Base-by-base conservation (phyloP, 352 stramenopile species). In the Phytophthora cactorum region DNA sequence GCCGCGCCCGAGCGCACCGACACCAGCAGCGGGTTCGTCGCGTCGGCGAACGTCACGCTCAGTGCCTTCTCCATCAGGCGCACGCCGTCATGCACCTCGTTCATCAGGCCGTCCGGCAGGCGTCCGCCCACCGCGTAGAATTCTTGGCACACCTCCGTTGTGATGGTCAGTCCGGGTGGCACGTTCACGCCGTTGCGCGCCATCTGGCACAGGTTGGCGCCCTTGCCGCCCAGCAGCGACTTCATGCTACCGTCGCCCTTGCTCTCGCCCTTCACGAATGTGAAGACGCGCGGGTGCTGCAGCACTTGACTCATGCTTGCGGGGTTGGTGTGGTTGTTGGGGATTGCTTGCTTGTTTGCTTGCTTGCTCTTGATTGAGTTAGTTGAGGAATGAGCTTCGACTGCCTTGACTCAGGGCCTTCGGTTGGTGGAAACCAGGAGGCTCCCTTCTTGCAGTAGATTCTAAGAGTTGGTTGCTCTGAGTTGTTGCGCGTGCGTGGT, bases 151-250 rank as follows among this genome's bases (percentile, higher is more conserved):
- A 68, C 66, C 59, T 60, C 59, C 59, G 59, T 64, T 31, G 66
- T 73, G 66, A 64, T 68, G 66, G 59, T 73, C 59, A 68, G 59
- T 59, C 59, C 59, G 46, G 59, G 59, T 3, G 66, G 59, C 52
- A 73, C 65, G 58, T 72, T 72, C 36, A 72, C 52, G 66, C 59
- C 66, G 52, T 68, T 63, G 66, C 66, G 59, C 46, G 66, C 66
- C 66, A 73, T 73, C 15, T 73, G 59, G 46, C 66, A 73, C 31
- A 73, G 59, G 59, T 73, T 73, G 46, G 66, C 66, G 52, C 65
- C 65, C 65, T 73, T 73, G 53, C 66, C 66, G 52, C 66, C 66
- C 45, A 73, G 59, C 53, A 73, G 59, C 52, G 44, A 41, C 66
- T 68, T 73, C 66, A 73, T 73, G 59, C 49, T 64, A 46, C 59